Evolutionary conservation across 805 yeast genomes (phyloP).

Genomic region (Kuraishia piskuri): DNA sequence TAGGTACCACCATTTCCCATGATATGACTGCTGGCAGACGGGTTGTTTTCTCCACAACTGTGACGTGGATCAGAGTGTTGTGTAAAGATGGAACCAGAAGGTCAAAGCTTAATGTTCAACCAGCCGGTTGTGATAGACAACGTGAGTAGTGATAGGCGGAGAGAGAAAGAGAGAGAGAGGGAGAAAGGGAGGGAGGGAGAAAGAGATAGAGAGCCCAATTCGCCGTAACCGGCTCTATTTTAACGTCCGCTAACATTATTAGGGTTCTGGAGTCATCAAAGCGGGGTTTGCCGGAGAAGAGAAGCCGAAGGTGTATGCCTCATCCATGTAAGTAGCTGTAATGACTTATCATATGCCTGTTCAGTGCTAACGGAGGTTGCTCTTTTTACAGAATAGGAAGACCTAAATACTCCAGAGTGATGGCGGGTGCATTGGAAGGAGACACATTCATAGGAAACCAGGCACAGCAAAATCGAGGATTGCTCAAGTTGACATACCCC

Average conservation of each 20-base stretch:
- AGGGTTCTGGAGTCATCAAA: conserved; percentile 74
- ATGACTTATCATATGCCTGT: neutral
- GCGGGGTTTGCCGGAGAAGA: conserved; percentile 95
- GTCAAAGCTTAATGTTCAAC: conserved; percentile 30
- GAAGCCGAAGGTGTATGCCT: conserved; percentile 56
- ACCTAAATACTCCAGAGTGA: conserved; percentile 75
- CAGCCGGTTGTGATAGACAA: conserved; percentile 76
- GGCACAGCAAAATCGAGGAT: conserved; percentile 73
- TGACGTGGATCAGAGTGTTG: neutral
- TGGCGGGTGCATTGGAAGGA: conserved; percentile 63
- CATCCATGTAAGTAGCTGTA: conserved; percentile 32
- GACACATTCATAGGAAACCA: conserved; percentile 53
- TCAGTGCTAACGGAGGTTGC: neutral
- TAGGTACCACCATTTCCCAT: too few species aligned
- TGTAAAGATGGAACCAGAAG: neutral
- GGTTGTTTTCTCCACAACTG: neutral
- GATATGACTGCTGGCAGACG: neutral
- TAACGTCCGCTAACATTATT: neutral
- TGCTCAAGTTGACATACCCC: conserved; percentile 65
- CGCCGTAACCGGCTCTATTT: neutral
- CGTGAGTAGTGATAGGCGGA: conserved; percentile 6
- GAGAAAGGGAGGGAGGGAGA: neutral
- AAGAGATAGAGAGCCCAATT: too few species aligned
- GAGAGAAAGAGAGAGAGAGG: neutral
- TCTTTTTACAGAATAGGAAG: conserved; percentile 35